These are phyloP conservation scores for Microsporum canis DNA, from an alignment of 2,329 filamentous ascomycete species.

Conservation along the genomic window DNA sequence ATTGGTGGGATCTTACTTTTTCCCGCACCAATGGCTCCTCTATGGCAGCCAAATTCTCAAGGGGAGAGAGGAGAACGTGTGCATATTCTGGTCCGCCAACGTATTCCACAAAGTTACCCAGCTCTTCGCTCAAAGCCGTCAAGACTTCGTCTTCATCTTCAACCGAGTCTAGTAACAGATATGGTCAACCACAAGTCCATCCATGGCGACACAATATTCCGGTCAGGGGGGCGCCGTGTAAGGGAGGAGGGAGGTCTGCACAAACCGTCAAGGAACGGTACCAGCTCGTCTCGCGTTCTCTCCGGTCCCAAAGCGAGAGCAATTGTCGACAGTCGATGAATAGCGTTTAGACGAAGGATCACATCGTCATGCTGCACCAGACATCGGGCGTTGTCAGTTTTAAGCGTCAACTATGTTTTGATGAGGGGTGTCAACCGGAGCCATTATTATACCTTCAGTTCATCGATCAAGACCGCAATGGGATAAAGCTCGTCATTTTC, in stretches of 20 bases:
- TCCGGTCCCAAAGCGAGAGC: conserved; percentile 90
- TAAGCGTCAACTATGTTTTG: not conserved
- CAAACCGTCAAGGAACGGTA: conserved; percentile 97
- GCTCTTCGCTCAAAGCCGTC: conserved; percentile 90
- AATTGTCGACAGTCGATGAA: conserved; percentile 95
- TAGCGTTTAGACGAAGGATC: conserved; percentile 91
- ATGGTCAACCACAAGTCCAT: not conserved
- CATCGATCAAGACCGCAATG: conserved; percentile 98
- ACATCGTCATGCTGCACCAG: conserved; percentile 83
- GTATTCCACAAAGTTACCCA: conserved; percentile 94
- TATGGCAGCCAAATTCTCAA: conserved; percentile 96
- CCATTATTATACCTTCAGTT: conserved; percentile 76
- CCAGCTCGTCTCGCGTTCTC: conserved; percentile 94
- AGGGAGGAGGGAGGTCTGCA: conserved; percentile 18
- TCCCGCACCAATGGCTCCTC: conserved; percentile 96
- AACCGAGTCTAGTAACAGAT: conserved; percentile 65
- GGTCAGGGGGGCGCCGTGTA: not conserved
- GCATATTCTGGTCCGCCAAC: conserved; percentile 88
- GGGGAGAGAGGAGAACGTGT: conserved; percentile 88
- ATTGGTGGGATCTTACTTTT: conserved; percentile 54
- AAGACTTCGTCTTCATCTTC: conserved; percentile 98
- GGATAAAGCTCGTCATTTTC: conserved; percentile 98
- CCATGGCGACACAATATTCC: not conserved
- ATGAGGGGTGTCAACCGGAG: not conserved
- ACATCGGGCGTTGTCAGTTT: not conserved